phyloP scores from a whole-genome alignment of 1,284 basidiomycete genomes.

The Volvariella surrecta region DNA sequence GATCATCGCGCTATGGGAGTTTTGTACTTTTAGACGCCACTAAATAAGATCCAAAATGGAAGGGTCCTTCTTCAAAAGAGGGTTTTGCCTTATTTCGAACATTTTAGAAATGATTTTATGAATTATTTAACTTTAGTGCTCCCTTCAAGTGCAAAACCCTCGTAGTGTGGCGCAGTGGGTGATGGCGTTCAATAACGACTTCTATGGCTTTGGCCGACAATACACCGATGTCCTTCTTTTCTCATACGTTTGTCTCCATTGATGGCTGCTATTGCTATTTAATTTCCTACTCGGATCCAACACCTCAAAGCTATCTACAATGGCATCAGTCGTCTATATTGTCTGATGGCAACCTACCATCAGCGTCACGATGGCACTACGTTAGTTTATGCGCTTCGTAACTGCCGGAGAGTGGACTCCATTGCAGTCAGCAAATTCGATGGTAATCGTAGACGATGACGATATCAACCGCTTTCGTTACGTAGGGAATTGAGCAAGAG shows the following conservation, averaged over 20 bases:
- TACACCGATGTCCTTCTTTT: too few species aligned
- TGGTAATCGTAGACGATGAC: constrained; percentile 14
- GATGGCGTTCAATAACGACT: too few species aligned
- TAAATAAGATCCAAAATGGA: too few species aligned
- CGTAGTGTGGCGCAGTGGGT: too few species aligned
- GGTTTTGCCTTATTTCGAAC: too few species aligned
- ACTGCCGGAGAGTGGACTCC: constrained; percentile 9
- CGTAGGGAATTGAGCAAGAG: constrained; percentile 11
- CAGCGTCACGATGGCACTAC: constrained; percentile 8
- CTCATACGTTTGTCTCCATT: constrained; percentile 3
- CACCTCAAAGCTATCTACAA: constrained; percentile 10
- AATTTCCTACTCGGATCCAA: constrained; percentile 2
- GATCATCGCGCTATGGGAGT: too few species aligned
- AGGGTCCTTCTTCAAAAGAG: too few species aligned
- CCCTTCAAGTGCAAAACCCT: too few species aligned
- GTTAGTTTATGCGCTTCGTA: constrained; percentile 14
- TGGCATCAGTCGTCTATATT: constrained; percentile 17
- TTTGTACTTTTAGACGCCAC: too few species aligned
- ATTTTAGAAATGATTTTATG: too few species aligned
- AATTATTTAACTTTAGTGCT: too few species aligned
- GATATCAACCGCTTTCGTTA: constrained; percentile 9
- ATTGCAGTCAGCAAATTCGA: constrained; percentile 4
- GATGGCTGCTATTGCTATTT: constrained; percentile 5
- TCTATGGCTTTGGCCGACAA: too few species aligned
- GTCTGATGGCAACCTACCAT: constrained; percentile 13